These are phyloP conservation scores for Ophiosphaerella herpotricha DNA, from an alignment of 2,329 filamentous ascomycete species.

Conservation along the genomic window DNA sequence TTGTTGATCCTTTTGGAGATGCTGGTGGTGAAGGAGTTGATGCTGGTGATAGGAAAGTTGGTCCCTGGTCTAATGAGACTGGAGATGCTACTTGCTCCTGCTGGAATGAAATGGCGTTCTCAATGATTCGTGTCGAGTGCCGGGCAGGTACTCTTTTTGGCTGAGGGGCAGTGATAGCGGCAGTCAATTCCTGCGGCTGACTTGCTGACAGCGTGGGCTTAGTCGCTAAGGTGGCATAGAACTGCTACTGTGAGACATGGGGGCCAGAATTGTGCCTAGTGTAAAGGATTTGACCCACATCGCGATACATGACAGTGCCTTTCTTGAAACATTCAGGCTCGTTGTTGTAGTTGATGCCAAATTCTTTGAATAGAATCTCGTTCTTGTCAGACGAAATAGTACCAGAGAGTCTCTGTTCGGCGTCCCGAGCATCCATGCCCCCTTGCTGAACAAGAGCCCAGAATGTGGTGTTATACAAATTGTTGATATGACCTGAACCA, in stretches of 20 bases:
- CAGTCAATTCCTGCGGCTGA: conserved; percentile 3
- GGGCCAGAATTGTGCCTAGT: not conserved
- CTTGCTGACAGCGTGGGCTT: conserved; percentile 17
- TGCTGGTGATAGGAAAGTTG: conserved; percentile 41
- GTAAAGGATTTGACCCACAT: conserved; percentile 57
- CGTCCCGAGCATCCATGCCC: conserved; percentile 74
- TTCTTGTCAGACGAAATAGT: conserved; percentile 89
- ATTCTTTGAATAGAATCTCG: conserved; percentile 87
- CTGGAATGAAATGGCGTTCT: conserved; percentile 17
- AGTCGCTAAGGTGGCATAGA: conserved; percentile 25
- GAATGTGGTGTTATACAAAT: conserved; percentile 96
- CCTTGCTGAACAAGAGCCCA: conserved; percentile 85
- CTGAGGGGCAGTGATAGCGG: conserved; percentile 24
- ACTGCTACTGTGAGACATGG: conserved; percentile 26
- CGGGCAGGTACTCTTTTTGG: conserved; percentile 13
- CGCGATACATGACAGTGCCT: conserved; percentile 85
- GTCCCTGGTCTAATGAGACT: conserved; percentile 23
- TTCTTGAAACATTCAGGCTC: conserved; percentile 92
- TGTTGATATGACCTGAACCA: conserved; percentile 85
- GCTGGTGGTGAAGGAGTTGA: conserved; percentile 41
- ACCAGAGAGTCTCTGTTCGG: conserved; percentile 80
- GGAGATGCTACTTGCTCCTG: conserved; percentile 19
- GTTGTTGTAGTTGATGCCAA: conserved; percentile 97
- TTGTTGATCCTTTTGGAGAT: conserved; percentile 20
- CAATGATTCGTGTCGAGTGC: conserved; percentile 26